Evolutionary conservation across 441 rosid genomes (phyloP), one percentile per base, ranked within the genome.

Genomic region (Hura crepitans): DNA sequence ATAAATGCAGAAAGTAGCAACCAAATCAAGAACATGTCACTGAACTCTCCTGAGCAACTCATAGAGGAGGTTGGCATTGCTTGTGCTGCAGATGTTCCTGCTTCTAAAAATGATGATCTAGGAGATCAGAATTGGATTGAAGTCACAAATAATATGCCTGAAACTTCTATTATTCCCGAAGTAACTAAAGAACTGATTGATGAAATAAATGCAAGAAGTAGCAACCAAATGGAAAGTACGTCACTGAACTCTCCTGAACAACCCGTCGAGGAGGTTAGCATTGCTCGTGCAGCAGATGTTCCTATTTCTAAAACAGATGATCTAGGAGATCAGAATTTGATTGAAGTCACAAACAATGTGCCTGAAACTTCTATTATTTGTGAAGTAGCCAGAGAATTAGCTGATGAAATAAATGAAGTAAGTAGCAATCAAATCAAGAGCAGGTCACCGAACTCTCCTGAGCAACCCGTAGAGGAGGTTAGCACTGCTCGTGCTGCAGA

Each of bases 131-230:
- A 65, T 56, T 51, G 58, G 61, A 31, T 20, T 27, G 66, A 68
- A 54, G 51, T 20, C n/a, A 33, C 14, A 42, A 2, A 42, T 14
- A 10, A 33, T 18, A 60, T 49, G 42, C 30, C 17, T 50, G 76
- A 42, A 42, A 46, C 58, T 9, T 42, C 46, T 42, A 10, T 42
- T 12, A 42, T 42, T 42, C 12, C 14, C 12, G 75, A 75, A 59
- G 74, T 59, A 56, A 70, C 3, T 15, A 5, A 33, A 30, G n/a
- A 14, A 49, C 74, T 74, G 62, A 70, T 72, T 14, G 72, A 71
- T 56, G 73, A 65, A 37, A 12, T 62, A 57, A 57, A 70, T 51
- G 73, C 64, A 53, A 80, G 66, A 67, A 56, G 76, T 49, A 55
- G 11, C n/a, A 58, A 39, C 2, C 1, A n/a, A 0, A n/a, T 51